These are phyloP conservation scores for Diplocarpon mali DNA, from an alignment of 2,329 filamentous ascomycete genomes.

Conservation along the genomic window DNA sequence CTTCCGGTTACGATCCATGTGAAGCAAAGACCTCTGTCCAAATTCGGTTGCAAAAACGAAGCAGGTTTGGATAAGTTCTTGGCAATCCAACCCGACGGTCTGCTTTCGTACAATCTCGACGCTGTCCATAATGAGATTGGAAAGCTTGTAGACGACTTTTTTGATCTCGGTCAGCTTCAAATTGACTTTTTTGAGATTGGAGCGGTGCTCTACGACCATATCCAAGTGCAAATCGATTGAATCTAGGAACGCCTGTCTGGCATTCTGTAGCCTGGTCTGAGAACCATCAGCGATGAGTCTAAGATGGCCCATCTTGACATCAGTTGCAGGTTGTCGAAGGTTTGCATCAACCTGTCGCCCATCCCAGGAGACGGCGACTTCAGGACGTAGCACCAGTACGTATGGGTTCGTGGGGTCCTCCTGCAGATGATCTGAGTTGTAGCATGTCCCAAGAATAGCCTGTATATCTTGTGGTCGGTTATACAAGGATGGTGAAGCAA, in stretches of 20 bases:
- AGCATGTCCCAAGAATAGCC: constrained; percentile 71
- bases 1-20: constrained; percentile 90
- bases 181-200: constrained; percentile 88
- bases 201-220: constrained; percentile 81
- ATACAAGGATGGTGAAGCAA: constrained; percentile 72
- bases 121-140: constrained; percentile 97
- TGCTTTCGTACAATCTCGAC: constrained; percentile 87
- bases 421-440: constrained; percentile 56
- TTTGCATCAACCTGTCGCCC: constrained; percentile 62
- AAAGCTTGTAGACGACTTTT: constrained; percentile 89
- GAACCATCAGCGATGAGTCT: constrained; percentile 84
- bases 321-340: constrained; percentile 67
- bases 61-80: constrained; percentile 93
- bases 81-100: constrained; percentile 72
- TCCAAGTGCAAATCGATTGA: constrained; percentile 77
- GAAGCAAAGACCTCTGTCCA: constrained; percentile 83
- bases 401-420: constrained; percentile 77
- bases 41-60: constrained; percentile 99
- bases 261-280: constrained; percentile 63
- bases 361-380: constrained; percentile 69
- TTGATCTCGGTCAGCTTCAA: constrained; percentile 85
- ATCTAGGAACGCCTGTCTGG: constrained; percentile 67
- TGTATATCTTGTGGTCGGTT: constrained; percentile 73
- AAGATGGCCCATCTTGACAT: constrained; percentile 77
- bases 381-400: constrained; percentile 72